Percentiles rank a stretch among this genome's conserved stretches.
phyloP scores from a whole-genome alignment of 2,329 filamentous ascomycete genomes.

The Cladorrhinum sp. region DNA sequence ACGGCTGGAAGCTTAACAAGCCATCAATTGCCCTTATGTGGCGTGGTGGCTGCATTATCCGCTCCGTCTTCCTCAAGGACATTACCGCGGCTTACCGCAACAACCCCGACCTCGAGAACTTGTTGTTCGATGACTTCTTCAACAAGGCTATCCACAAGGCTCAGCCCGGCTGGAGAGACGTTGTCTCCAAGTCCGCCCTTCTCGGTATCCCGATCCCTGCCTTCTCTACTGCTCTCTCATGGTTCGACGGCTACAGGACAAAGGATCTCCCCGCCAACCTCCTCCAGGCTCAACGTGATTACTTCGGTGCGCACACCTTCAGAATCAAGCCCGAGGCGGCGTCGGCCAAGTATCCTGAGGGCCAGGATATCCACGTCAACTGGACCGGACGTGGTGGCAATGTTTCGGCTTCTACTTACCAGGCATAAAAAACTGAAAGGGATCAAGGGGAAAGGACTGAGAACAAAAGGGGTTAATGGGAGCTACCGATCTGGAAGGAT shows the following conservation, averaged over 20 bases:
- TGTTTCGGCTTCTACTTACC: conserved; percentile 95
- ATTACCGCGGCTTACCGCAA: conserved; percentile 96
- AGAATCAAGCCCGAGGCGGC: conserved; percentile 77
- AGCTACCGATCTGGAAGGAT: neutral
- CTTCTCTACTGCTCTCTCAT: conserved; percentile 94
- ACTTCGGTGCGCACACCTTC: conserved; percentile 97
- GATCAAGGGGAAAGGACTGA: neutral
- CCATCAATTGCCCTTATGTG: conserved; percentile 99
- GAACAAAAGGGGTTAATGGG: neutral
- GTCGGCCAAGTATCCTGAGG: conserved; percentile 75
- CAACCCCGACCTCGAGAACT: conserved; percentile 93
- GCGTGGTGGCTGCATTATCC: conserved; percentile 99
- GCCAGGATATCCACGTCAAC: conserved; percentile 96
- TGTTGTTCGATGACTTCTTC: conserved; percentile 99
- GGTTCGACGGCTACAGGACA: conserved; percentile 98
- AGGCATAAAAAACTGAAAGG: conserved; percentile 62
- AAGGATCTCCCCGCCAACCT: conserved; percentile 97
- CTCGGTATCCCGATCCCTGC: conserved; percentile 94
- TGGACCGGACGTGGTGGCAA: conserved; percentile 98
- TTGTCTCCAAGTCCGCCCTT: conserved; percentile 85
- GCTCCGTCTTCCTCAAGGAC: conserved; percentile 99
- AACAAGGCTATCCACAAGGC: conserved; percentile 98
- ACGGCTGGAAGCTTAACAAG: conserved; percentile 99
- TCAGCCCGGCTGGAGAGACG: conserved; percentile 87
- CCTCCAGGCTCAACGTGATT: conserved; percentile 97